Evolutionary conservation across 306 rosid genomes (phyloP), one percentile per base, ranked within the genome.

Genomic region (Cucurbita maxima): DNA sequence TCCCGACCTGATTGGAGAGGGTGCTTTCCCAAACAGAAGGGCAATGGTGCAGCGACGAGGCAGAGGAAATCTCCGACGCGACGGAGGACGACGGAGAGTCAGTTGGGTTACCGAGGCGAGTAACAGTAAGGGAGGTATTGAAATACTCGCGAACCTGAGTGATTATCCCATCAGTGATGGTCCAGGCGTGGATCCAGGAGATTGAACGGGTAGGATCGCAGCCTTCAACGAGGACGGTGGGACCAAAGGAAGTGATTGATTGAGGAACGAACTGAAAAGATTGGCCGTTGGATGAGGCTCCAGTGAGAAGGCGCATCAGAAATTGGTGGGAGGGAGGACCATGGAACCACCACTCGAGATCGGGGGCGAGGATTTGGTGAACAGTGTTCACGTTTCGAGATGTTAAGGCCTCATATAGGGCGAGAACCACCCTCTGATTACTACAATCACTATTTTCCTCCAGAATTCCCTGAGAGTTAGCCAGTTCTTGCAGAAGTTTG

Each of bases 331-430:
- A 81, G 1, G 95, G 99, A 8, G 99, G 97, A 81, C 99, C 96
- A 67, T 94, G 97, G 84, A 94, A 94, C 97, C 97, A 94, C 99
- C 97, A 91, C 86, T 94, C 99, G 16, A 94, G 96, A 69, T 94
- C 92, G 10, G 92, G 70, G 38, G 95, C 93, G 14, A 94, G 80
- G 15, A 88, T 79, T 63, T 78, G 58, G 77, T 81, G 87, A 41
- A 94, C 97, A n/a, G 88, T 81, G 66, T 78, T 78, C 50, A 90
- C 88, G 81, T 91, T 94, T 3, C 79, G 84, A 3, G 92, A 72
- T 81, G 78, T 94, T 62, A 90, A 20, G 87, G 97, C 96, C 5
- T 84, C 99, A 89, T 94, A 94, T 3, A 94, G 88, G 43, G 83
- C 82, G 60, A 73, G 78, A 51, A 89, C 97, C 92, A 94, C 88